These are phyloP conservation scores for Colletotrichum cereale DNA, from an alignment of 2,329 filamentous ascomycete genomes.

Conservation along the genomic window DNA sequence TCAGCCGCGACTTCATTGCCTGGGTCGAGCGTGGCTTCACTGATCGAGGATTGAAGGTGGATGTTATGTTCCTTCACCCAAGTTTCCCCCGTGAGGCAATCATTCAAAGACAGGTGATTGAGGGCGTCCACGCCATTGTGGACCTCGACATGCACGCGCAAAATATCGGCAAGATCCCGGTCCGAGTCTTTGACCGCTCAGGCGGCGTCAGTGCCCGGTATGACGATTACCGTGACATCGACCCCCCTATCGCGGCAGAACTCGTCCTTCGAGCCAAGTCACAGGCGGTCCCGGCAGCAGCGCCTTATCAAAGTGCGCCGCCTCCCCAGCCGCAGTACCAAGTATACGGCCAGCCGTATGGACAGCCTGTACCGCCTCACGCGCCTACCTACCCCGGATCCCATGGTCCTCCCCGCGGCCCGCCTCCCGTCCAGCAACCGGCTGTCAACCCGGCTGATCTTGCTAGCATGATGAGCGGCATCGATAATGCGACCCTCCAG, in stretches of 20 bases:
- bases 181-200: constrained; percentile 88
- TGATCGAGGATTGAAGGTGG: constrained; percentile 77
- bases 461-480: constrained; percentile 73
- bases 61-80: constrained; percentile 84
- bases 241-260: constrained; percentile 82
- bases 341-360: constrained; percentile 50
- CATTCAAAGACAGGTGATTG: constrained; percentile 86
- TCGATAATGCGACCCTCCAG: constrained; percentile 79
- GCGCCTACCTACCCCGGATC: constrained; percentile 32
- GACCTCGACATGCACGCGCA: constrained; percentile 80
- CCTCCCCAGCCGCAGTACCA: constrained; percentile 38
- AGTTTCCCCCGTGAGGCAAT: constrained; percentile 77
- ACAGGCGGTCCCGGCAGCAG: constrained; percentile 42
- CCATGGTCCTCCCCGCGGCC: constrained; percentile 41
- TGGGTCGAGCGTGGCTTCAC: constrained; percentile 86
- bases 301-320: constrained; percentile 43
- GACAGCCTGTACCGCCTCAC: constrained; percentile 43
- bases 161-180: constrained; percentile 77
- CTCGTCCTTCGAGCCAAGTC: constrained; percentile 80
- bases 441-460: constrained; percentile 62
- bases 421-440: constrained; percentile 44
- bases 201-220: constrained; percentile 81
- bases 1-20: constrained; percentile 82
- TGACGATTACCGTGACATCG: constrained; percentile 88
- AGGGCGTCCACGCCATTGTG: constrained; percentile 88